These are phyloP conservation scores for Domatiomyces catenatus DNA, from an alignment of 2,329 filamentous ascomycete species.

Conservation along the genomic window DNA sequence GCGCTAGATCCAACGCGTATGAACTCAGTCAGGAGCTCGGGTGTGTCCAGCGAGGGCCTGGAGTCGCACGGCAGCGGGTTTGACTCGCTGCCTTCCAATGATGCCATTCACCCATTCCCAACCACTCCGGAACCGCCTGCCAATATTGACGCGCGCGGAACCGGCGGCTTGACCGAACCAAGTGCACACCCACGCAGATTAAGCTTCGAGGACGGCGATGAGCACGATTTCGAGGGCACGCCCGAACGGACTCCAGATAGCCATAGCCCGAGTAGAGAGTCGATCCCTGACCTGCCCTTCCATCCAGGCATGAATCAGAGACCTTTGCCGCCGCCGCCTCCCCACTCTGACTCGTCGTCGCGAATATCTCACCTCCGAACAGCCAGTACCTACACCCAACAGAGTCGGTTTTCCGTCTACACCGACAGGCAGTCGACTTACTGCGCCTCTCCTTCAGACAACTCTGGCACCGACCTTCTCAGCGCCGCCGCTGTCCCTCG, in stretches of 20 bases:
- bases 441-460: conserved; percentile 33
- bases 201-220: conserved; percentile 89
- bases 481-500: conserved; percentile 41
- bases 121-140: conserved; percentile 39
- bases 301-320: conserved; percentile 59
- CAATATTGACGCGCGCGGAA: conserved; percentile 72
- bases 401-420: conserved; percentile 33
- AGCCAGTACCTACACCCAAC: conserved; percentile 44
- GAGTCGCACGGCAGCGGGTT: conserved; percentile 17
- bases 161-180: conserved; percentile 73
- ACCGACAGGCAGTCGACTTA: conserved; percentile 23
- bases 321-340: conserved; percentile 48
- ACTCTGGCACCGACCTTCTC: conserved; percentile 33
- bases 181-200: conserved; percentile 48
- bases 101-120: conserved; percentile 43
- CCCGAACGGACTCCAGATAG: conserved; percentile 32
- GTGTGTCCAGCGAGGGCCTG: conserved; percentile 16
- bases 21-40: conserved; percentile 17
- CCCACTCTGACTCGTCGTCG: conserved; percentile 27
- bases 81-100: conserved; percentile 31
- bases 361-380: conserved; percentile 36
- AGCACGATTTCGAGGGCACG: conserved; percentile 43
- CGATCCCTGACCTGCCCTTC: conserved; percentile 83
- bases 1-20: conserved; percentile 9
- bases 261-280: conserved; percentile 53